Evolutionary conservation across 495 filamentous ascomycete species (phyloP).

Genomic region (Neurospora sublineolata): DNA sequence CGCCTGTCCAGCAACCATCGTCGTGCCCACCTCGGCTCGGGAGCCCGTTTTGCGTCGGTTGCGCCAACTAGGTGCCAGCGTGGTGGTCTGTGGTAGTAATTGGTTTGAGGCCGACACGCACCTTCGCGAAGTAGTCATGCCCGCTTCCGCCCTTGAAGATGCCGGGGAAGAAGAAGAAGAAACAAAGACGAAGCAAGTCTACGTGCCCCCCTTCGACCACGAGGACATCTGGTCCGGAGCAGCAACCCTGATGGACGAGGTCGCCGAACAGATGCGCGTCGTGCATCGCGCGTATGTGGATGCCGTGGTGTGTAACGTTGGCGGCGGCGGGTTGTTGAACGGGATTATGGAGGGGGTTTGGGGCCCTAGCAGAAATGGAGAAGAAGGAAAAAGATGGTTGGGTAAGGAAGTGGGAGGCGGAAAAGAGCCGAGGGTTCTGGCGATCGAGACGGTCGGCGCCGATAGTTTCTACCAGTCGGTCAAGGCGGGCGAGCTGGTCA

Average conservation of each 20-base stretch:
- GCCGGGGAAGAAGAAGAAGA: too few species aligned
- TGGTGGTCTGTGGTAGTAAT: slow-evolving; percentile 57
- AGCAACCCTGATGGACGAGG: slow-evolving; percentile 61
- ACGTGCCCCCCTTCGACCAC: slow-evolving; percentile 88
- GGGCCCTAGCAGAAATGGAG: background rate
- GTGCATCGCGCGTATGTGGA: slow-evolving; percentile 37
- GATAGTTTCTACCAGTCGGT: slow-evolving; percentile 56
- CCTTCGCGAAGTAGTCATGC: slow-evolving; percentile 51
- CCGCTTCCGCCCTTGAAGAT: background rate
- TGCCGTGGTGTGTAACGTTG: slow-evolving; percentile 72
- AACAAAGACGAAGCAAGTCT: slow-evolving; percentile 46
- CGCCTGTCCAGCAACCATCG: slow-evolving; percentile 66
- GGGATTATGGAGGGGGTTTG: slow-evolving; percentile 48
- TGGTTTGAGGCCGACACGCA: slow-evolving; percentile 72
- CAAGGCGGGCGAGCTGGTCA: slow-evolving; percentile 46
- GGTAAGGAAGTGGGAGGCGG: slow-evolving; percentile 27
- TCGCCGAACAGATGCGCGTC: slow-evolving; percentile 45
- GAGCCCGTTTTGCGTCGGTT: slow-evolving; percentile 53
- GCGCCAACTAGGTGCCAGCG: slow-evolving; percentile 45
- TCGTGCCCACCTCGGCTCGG: slow-evolving; percentile 60
- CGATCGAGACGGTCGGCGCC: slow-evolving; percentile 73
- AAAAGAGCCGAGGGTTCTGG: slow-evolving; percentile 48
- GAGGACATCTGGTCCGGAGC: slow-evolving; percentile 74
- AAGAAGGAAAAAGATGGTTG: background rate
- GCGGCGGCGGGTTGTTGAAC: slow-evolving; percentile 77